phyloP scores from a whole-genome alignment of 2,329 filamentous ascomycete genomes.

The Fusarium longipes region DNA sequence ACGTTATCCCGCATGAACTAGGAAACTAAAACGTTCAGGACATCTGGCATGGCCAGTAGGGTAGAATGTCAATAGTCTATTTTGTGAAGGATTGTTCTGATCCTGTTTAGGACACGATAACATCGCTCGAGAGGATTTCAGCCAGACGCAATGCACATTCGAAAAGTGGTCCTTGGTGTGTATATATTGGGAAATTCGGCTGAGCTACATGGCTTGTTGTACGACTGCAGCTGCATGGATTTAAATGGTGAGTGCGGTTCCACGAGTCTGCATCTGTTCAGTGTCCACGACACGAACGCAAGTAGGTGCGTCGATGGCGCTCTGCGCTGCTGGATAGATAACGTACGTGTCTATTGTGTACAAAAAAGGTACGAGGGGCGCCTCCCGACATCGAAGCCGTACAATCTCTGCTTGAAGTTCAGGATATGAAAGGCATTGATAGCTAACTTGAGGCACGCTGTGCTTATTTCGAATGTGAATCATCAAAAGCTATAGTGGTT shows the following conservation, averaged over 20 bases:
- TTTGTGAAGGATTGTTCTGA: neutral
- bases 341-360: slow-evolving; percentile 2
- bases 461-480: neutral
- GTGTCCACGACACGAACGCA: slow-evolving; percentile 29
- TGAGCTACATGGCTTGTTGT: neutral
- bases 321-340: neutral
- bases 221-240: neutral
- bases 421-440: neutral
- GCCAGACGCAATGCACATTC: neutral
- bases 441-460: neutral
- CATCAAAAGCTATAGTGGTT: neutral
- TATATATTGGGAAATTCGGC: neutral
- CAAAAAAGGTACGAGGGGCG: neutral
- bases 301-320: slow-evolving; percentile 1
- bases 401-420: neutral
- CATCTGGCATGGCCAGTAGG: neutral
- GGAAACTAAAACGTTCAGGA: neutral
- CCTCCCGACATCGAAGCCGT: neutral
- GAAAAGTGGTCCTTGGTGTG: neutral
- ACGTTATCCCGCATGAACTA: neutral
- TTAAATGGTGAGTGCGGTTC: neutral
- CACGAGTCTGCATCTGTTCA: slow-evolving; percentile 18
- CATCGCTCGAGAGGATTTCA: neutral
- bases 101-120: neutral
- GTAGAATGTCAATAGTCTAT: neutral